Evolutionary conservation across 1,284 basidiomycete species (phyloP).

Genomic region (Ganoderma leucocontextum): DNA sequence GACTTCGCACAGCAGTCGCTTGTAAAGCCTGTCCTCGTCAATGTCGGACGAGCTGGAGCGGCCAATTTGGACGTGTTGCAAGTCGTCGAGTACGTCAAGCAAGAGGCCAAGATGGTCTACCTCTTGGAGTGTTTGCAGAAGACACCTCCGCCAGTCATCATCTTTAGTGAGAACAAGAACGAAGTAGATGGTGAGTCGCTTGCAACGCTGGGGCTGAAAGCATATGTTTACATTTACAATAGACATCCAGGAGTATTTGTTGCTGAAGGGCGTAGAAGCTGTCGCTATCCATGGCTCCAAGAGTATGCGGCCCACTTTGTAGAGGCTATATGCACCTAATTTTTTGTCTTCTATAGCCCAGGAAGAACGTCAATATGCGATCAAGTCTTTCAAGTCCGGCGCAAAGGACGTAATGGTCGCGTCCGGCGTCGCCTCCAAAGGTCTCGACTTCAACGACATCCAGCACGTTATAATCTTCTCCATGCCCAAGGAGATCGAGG

Average conservation of each 20-base stretch:
- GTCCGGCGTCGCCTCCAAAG: conserved; percentile 96
- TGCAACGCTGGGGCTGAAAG: too few relatives aligned
- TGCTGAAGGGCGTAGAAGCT: conserved; percentile 97
- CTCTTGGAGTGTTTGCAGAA: conserved; percentile 97
- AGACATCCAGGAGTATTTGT: conserved; percentile 98
- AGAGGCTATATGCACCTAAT: conserved; percentile 4
- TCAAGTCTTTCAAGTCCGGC: conserved; percentile 96
- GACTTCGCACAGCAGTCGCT: conserved; percentile 98
- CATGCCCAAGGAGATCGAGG: conserved; percentile 99
- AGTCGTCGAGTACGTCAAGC: conserved; percentile 98
- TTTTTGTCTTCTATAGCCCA: conserved; percentile 67
- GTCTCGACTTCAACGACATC: conserved; percentile 98
- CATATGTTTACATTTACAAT: not conserved
- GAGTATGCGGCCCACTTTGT: conserved; percentile 58
- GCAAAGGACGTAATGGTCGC: conserved; percentile 99
- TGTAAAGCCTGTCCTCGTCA: conserved; percentile 92
- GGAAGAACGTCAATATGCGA: conserved; percentile 99
- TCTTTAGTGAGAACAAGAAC: conserved; percentile 99
- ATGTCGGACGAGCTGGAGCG: conserved; percentile 97
- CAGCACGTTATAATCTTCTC: conserved; percentile 98
- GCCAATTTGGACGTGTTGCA: conserved; percentile 97
- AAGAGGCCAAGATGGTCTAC: conserved; percentile 99
- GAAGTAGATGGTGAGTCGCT: conserved; percentile 88
- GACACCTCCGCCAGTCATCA: conserved; percentile 97
- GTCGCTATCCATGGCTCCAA: conserved; percentile 99